Evolutionary conservation across 257 asterid species (phyloP).

Genomic region (Solanum pennellii): DNA sequence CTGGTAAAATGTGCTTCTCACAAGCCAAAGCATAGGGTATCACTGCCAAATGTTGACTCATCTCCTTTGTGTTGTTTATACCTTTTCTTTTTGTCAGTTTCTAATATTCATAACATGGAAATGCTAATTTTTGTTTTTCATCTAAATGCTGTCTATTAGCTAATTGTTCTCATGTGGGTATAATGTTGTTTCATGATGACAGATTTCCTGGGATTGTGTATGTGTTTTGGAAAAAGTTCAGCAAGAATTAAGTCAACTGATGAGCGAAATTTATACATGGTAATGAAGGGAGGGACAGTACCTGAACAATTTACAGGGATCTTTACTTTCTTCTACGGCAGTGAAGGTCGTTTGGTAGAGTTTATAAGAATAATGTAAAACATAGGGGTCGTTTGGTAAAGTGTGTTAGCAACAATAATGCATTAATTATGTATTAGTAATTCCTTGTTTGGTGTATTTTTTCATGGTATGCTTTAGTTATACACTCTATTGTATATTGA

Average conservation of each 20-base stretch:
- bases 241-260: not conserved
- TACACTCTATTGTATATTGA: too few relatives aligned
- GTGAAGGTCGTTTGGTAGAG: not conserved
- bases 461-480: too few relatives aligned
- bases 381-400: too few relatives aligned
- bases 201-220: not conserved
- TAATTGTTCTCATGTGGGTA: not conserved
- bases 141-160: not conserved
- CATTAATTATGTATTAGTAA: too few relatives aligned
- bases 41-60: not conserved
- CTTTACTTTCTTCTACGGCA: not conserved
- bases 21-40: not conserved
- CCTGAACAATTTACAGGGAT: not conserved
- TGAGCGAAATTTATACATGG: not conserved
- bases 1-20: not conserved
- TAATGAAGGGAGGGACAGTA: not conserved
- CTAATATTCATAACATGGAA: not conserved
- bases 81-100: not conserved
- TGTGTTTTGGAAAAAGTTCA: not conserved
- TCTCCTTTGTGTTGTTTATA: not conserved
- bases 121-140: not conserved
- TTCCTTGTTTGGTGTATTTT: too few relatives aligned
- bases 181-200: not conserved
- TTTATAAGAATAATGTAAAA: too few relatives aligned
- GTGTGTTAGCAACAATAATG: too few relatives aligned